Percentiles rank a stretch among this genome's conserved stretches.
These are phyloP conservation scores for Nigrograna mackinnonii DNA, from an alignment of 2,329 filamentous ascomycete genomes.

Conservation along the genomic window DNA sequence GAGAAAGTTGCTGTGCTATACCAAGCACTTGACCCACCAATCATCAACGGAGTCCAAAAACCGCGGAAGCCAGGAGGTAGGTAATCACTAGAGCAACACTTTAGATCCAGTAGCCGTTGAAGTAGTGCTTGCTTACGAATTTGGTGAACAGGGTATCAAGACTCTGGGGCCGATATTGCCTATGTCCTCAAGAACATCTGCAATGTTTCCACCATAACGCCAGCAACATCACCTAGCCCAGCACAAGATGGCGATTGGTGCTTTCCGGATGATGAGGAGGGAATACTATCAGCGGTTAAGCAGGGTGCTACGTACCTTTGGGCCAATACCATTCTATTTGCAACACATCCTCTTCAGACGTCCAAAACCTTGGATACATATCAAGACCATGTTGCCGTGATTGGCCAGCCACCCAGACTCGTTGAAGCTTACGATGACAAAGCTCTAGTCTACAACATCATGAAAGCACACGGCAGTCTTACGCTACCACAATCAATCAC, in stretches of 20 bases:
- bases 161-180: conserved; percentile 55
- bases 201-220: conserved; percentile 38
- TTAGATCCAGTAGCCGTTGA: too few relatives aligned
- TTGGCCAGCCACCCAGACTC: conserved; percentile 52
- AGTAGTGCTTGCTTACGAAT: background rate
- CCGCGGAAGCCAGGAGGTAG: conserved; percentile 54
- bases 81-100: background rate
- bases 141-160: conserved; percentile 46
- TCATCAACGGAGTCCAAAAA: conserved; percentile 53
- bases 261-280: conserved; percentile 82
- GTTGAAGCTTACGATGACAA: conserved; percentile 58
- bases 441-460: conserved; percentile 49
- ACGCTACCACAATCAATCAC: conserved; percentile 38
- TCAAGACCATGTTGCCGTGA: conserved; percentile 37
- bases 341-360: conserved; percentile 51
- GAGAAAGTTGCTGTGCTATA: conserved; percentile 48
- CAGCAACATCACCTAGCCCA: conserved; percentile 30
- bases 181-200: conserved; percentile 39
- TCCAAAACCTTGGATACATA: conserved; percentile 37
- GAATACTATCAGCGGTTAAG: conserved; percentile 96
- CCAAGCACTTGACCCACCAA: conserved; percentile 51
- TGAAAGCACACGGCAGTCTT: conserved; percentile 43
- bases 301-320: conserved; percentile 65
- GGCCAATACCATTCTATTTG: conserved; percentile 57
- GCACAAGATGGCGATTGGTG: conserved; percentile 85